Evolutionary conservation across 208 protist genomes (phyloP), one percentile per base, ranked within the genome.

Genomic region (Tetramitus jugosus): DNA sequence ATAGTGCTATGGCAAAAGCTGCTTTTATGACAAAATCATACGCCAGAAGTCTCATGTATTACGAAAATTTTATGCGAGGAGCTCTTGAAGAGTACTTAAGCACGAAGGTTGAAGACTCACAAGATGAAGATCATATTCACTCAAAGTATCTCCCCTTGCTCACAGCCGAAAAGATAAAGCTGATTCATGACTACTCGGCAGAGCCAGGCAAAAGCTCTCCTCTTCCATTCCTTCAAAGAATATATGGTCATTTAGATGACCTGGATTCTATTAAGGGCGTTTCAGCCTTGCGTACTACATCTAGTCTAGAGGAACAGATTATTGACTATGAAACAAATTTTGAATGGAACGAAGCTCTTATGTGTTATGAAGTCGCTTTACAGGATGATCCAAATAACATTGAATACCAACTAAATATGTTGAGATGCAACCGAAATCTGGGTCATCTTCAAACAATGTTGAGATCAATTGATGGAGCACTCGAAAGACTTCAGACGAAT

Each of bases 371-470:
- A 56, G 35, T 84, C 26, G 6, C 67, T 10, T 49, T 84, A n/a
- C 35, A 84, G 45, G 31, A 80, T 3, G 42, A 84, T n/a, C 80
- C 80, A 33, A n/a, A 80, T 33, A 78, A 81, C 8, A 42, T 42
- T 60, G 13, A 64, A 20, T 79, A 74, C 39, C 33, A 84, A 23
- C 1, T n/a, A 23, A 81, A 86, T 7, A 26, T 88, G 17, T 43
- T 93, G 2, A 81, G 84, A 53, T 92, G 87, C 60, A 46, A 85
- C 37, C 76, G 79, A 4, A 87, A 91, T 56, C 67, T 90, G 3
- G 87, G 87, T 26, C 86, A 93, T 37, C 79, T 85, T 29, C 82
- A 88, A 39, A 85, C 85, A 0, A 78, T 90, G 17, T 53, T 88
- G 2, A 72, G 37, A 2, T 53, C n/a, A 17, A 53, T 74, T 39